Evolutionary conservation across 2,329 filamentous ascomycete species (phyloP).

Genomic region (Ophiostoma triangulosporum): DNA sequence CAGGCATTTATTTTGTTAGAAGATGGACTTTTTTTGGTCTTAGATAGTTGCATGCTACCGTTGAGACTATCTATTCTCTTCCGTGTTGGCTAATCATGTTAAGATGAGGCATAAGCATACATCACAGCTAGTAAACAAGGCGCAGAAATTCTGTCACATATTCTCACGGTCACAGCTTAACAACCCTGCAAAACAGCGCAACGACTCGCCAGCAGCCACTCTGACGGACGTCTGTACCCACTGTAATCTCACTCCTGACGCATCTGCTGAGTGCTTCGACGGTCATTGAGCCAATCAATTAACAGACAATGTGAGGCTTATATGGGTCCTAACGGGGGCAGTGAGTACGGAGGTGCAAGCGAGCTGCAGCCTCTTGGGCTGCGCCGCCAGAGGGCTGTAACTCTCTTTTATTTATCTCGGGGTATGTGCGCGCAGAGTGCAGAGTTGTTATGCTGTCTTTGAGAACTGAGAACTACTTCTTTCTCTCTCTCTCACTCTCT

Average conservation of each 20-base stretch:
- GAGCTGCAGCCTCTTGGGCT: neutral
- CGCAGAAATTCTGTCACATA: too few relatives aligned
- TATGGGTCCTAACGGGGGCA: neutral
- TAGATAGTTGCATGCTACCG: neutral
- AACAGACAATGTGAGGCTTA: neutral
- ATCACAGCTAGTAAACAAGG: too few relatives aligned
- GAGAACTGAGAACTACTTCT: too few relatives aligned
- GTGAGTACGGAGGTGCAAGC: neutral
- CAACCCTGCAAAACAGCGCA: too few relatives aligned
- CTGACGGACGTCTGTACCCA: neutral
- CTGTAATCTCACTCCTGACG: neutral
- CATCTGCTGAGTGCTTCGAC: neutral
- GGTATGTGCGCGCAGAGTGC: too few relatives aligned
- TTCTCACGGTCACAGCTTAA: too few relatives aligned
- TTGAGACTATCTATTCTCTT: neutral
- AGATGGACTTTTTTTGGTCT: neutral
- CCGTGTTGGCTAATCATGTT: too few relatives aligned
- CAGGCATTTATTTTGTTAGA: neutral
- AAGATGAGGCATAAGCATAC: too few relatives aligned
- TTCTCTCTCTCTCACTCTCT: too few relatives aligned
- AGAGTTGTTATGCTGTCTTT: too few relatives aligned
- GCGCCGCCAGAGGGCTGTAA: too few relatives aligned
- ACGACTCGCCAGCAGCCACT: neutral
- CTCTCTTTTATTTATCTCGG: too few relatives aligned
- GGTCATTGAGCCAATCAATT: neutral